Conservation (phyloP, 176 grass and related monocot genomes). For the Urochloa ruziziensis region DNA sequence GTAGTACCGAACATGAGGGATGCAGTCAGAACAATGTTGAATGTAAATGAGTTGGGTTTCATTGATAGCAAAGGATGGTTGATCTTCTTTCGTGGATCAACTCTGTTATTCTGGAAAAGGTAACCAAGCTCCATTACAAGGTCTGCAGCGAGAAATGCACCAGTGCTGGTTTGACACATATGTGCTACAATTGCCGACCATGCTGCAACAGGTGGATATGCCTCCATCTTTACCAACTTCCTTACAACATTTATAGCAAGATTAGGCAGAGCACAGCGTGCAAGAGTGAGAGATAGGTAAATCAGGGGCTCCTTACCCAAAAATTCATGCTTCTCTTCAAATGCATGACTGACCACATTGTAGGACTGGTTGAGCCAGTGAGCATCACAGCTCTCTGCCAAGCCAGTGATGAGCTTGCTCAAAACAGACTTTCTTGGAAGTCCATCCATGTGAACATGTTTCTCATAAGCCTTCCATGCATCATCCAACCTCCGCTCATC, state of each 20-base stretch:
- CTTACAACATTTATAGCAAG: conserved; percentile 79
- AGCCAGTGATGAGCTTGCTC: conserved; percentile 66
- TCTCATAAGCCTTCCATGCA: conserved; percentile 78
- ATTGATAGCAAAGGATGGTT: conserved; percentile 61
- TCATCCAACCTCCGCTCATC: conserved; percentile 66
- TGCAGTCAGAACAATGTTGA: conserved; percentile 65
- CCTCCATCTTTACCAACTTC: conserved; percentile 73
- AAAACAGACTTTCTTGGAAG: conserved; percentile 67
- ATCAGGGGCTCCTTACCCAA: conserved; percentile 74
- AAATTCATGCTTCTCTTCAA: conserved; percentile 44
- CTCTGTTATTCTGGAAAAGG: conserved; percentile 77
- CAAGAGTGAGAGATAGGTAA: conserved; percentile 70
- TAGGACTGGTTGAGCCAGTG: conserved; percentile 70
- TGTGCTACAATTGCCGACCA: conserved; percentile 69
- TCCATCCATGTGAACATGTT: conserved; percentile 61
- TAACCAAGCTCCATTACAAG: conserved; percentile 79
- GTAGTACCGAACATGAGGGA: conserved; percentile 73
- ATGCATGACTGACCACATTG: conserved; percentile 48
- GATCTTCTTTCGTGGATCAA: conserved; percentile 73
- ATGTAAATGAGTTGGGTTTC: conserved; percentile 72
- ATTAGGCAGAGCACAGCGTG: conserved; percentile 45
- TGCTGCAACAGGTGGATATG: conserved; percentile 62
- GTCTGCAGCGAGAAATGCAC: conserved; percentile 64
- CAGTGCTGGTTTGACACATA: conserved; percentile 69
- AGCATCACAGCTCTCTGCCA: conserved; percentile 58